A percentile compares a stretch with the other conserved stretches of the same genome.
Evolutionary conservation across 1,284 basidiomycete genomes (phyloP).

Genomic region (Cutaneotrichosporon daszewskae): DNA sequence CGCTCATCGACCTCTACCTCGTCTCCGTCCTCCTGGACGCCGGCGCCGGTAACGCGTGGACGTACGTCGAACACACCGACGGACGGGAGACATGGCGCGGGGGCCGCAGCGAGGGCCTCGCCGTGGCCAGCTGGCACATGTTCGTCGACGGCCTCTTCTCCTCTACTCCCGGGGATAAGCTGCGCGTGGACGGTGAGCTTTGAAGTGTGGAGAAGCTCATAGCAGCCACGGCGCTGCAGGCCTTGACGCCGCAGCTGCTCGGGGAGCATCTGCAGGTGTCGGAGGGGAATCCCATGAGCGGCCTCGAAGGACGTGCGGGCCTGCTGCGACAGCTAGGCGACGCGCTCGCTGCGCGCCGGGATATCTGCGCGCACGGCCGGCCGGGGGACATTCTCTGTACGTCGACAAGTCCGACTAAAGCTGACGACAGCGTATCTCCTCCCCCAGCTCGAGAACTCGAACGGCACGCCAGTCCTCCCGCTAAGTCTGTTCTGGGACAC

Average conservation of each 20-base stretch:
- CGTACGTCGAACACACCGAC: slow-evolving; percentile 59
- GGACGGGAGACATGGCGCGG: slow-evolving; percentile 51
- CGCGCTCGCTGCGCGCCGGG: slow-evolving; percentile 60
- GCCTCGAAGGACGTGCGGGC: slow-evolving; percentile 75
- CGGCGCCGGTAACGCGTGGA: slow-evolving; percentile 81
- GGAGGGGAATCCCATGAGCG: slow-evolving; percentile 74
- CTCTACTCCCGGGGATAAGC: slow-evolving; percentile 54
- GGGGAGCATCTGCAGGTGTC: slow-evolving; percentile 75
- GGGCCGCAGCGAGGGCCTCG: slow-evolving; percentile 80
- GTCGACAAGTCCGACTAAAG: slow-evolving; percentile 18
- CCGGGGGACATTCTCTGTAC: slow-evolving; percentile 76
- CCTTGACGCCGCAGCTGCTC: slow-evolving; percentile 60
- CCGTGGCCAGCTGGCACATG: slow-evolving; percentile 85
- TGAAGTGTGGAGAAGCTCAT: slow-evolving; percentile 4
- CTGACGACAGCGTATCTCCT: slow-evolving; percentile 23
- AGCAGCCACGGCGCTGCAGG: slow-evolving; percentile 64
- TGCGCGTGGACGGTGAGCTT: slow-evolving; percentile 68
- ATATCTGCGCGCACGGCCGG: slow-evolving; percentile 62
- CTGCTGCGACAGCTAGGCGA: slow-evolving; percentile 66
- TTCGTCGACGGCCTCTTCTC: slow-evolving; percentile 78
- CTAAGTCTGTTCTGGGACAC: slow-evolving; percentile 83
- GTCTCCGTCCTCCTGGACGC: slow-evolving; percentile 91
- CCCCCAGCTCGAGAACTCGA: slow-evolving; percentile 10
- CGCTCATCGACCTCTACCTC: slow-evolving; percentile 83
- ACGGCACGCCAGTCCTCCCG: too few relatives aligned